A percentile compares a stretch with the other conserved stretches of the same genome.
Evolutionary conservation across 768 basidiomycete species (phyloP).

Genomic region (Mrakia gelida): DNA sequence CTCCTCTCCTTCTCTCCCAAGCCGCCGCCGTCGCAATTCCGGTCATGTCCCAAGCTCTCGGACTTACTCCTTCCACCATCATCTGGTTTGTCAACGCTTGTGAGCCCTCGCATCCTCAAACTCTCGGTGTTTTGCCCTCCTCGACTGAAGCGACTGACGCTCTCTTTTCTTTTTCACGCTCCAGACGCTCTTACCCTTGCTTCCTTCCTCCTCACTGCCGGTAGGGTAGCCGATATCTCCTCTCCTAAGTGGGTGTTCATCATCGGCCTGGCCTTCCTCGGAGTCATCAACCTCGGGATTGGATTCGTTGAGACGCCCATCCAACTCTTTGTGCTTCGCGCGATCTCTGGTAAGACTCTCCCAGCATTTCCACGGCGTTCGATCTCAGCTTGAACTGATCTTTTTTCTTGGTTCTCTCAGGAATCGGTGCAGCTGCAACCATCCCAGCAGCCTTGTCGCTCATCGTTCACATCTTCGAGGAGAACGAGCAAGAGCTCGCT

Average conservation of each 20-base stretch:
- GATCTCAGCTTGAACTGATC: no score
- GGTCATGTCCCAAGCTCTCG: neutral
- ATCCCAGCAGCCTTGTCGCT: constrained; percentile 50
- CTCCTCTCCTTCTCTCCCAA: no score
- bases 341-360: constrained; percentile 45
- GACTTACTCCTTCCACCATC: neutral
- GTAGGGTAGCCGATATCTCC: constrained; percentile 40
- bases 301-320: constrained; percentile 53
- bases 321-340: constrained; percentile 53
- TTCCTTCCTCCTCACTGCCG: constrained; percentile 37
- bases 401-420: no score
- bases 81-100: constrained; percentile 33
- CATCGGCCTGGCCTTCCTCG: constrained; percentile 48
- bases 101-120: no score
- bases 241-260: constrained; percentile 46
- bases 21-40: neutral
- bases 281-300: constrained; percentile 49
- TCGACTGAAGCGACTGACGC: no score
- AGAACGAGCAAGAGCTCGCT: constrained; percentile 32
- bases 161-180: no score
- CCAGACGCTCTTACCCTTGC: constrained; percentile 33
- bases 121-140: no score
- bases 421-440: constrained; percentile 49
- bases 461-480: constrained; percentile 35
- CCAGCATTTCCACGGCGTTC: no score